Evolutionary conservation across 179 eudicot species (phyloP), one percentile per base, ranked within the genome.

Genomic region (Corrigiola litoralis): DNA sequence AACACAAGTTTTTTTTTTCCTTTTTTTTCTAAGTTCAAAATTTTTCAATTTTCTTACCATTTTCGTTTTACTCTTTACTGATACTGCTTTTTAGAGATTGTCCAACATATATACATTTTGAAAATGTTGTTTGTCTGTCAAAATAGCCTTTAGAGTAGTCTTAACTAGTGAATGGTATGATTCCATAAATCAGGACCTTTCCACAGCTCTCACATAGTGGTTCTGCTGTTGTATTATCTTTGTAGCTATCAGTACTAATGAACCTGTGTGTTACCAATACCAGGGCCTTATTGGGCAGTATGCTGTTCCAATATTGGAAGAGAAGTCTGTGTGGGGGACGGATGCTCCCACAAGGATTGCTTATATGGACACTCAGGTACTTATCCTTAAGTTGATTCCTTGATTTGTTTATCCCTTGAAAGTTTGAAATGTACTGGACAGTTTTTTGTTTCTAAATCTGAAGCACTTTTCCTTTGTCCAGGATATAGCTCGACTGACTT

Each of bases 291-390:
- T 94, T 57, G 99, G 99, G 74, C 99, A 94, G 79, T 94, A 94
- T 81, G 99, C 99, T 23, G 99, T 94, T 48, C 97, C 99, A 44
- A 94, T 94, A 68, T 67, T 94, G 71, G 97, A 92, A 87, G 96
- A 89, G 72, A 89, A 92, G 73, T 89, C 98, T 71, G 98, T 92
- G 50, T 92, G 98, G 98, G 98, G 98, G 61, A 92, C 98, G 36
- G 98, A 92, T 89, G 98, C 98, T 51, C 98, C 98, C 1, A 92
- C 98, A 40, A 74, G 98, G 74, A 88, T 94, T 69, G 99, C 99
- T 69, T 94, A 94, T 77, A 94, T 94, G 99, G 99, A 94, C 70
- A 94, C 98, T 60, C 97, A 90, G 82, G 99, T 88, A 41, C 61
- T 48, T 58, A n/a, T 20, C 3, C 52, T 41, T 40, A 13, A 50